Evolutionary conservation across 2,329 filamentous ascomycete species (phyloP), one percentile per base, ranked within the genome.

Genomic region (Alternaria atra): DNA sequence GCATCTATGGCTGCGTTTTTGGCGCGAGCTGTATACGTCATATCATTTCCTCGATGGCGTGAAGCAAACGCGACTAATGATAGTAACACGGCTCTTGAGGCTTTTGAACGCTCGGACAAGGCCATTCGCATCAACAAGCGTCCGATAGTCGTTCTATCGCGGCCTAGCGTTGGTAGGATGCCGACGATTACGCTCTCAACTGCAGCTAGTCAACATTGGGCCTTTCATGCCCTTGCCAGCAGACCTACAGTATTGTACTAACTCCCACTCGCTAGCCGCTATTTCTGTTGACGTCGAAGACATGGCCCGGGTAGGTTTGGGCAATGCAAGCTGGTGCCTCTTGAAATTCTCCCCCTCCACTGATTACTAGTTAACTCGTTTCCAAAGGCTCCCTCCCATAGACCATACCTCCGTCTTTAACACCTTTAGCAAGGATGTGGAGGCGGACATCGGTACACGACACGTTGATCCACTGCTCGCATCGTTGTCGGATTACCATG

Each of bases 361-460:
- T 48, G 9, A 48, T 15, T 8, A 35, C 6, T 23, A 5, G 46
- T 48, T 20, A 48, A 25, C 23, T 25, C 4, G 12, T 34, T 12
- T 23, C 30, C n/a, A 10, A 5, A n/a, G 3, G 5, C 17, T 10
- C 9, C 4, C 17, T 42, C n/a, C 5, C 47, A 48, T 4, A 37
- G 46, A n/a, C 37, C 44, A 4, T 52, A 58, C 55, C 48, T 52
- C 29, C 40, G 20, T 23, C 55, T 17, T 47, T 34, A 27, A 27
- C 27, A 34, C 12, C 48, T 13, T 47, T 56, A 30, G 52, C 55
- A 39, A 59, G 17, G 20, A 58, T 44, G 51, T 64, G 58, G 23
- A 64, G 39, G 30, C 52, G 43, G 1, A 64, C n/a, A 25, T 64
- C 62, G 10, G 52, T 56, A 25, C 37, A 43, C n/a, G 37, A 50